Evolutionary conservation across 306 rosid genomes (phyloP).

Genomic region (Argentina anserina): DNA sequence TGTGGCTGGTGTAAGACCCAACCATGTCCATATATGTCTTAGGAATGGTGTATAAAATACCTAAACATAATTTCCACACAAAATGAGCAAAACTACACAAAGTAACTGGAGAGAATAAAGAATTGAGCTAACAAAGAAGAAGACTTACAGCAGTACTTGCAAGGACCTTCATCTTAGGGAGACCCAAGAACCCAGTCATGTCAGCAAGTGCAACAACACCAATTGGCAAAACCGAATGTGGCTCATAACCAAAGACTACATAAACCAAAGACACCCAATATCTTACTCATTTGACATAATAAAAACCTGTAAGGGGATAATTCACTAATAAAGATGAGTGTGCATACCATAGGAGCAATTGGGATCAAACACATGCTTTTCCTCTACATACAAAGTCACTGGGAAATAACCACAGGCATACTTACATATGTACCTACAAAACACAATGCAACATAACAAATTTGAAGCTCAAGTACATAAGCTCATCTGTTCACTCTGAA

Average conservation of each 20-base stretch:
- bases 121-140: not conserved
- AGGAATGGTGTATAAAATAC: constrained; percentile 84
- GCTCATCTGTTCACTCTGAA: not conserved
- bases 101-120: not conserved
- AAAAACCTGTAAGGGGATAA: not conserved
- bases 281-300: not conserved
- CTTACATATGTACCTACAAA: constrained; percentile 62
- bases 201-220: constrained; percentile 80
- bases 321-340: not conserved
- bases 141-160: constrained; percentile 91
- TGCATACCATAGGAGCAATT: constrained; percentile 61
- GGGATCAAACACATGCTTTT: constrained; percentile 67
- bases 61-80: constrained; percentile 33
- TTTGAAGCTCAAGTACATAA: not conserved
- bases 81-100: constrained; percentile 13
- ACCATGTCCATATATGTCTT: constrained; percentile 98
- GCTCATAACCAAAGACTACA: constrained; percentile 92
- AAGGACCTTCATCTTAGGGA: constrained; percentile 81
- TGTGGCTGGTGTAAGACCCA: constrained; percentile 75
- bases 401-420: constrained; percentile 76
- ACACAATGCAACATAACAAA: not conserved
- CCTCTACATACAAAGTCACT: constrained; percentile 67
- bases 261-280: not conserved
- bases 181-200: constrained; percentile 87
- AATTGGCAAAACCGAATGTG: constrained; percentile 92